A percentile compares a stretch with the other conserved stretches of the same genome.
These are phyloP conservation scores for Prinsepia uniflora DNA, from an alignment of 306 rosid species.

Conservation along the genomic window DNA sequence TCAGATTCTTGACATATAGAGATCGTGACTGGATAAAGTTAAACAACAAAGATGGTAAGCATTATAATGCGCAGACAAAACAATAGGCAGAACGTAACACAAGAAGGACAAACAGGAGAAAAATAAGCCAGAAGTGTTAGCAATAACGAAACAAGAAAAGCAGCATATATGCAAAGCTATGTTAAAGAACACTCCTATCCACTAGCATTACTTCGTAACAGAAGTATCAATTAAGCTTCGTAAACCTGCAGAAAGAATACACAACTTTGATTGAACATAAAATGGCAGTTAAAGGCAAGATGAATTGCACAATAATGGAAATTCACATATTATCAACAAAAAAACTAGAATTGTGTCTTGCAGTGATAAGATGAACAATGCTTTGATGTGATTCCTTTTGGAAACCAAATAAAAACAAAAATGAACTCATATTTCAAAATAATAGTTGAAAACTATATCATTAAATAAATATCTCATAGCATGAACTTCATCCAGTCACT, in stretches of 20 bases:
- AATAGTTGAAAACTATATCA: neutral
- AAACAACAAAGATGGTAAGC: conserved; percentile 11
- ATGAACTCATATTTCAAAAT: neutral
- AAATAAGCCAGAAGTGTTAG: neutral
- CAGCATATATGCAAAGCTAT: neutral
- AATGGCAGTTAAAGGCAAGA: neutral
- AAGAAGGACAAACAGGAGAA: no score
- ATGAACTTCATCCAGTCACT: no score
- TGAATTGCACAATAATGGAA: neutral
- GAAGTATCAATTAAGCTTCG: conserved; percentile 1
- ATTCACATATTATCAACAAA: neutral
- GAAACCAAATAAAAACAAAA: neutral
- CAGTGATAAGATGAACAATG: neutral
- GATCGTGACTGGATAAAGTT: conserved; percentile 64
- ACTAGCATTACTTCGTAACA: neutral
- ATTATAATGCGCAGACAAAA: neutral
- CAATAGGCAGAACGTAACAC: neutral
- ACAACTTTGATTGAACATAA: neutral
- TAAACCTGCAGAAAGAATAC: no score
- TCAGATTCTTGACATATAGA: conserved; percentile 90
- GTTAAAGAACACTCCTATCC: neutral
- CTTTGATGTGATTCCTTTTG: neutral
- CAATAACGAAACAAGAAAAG: neutral
- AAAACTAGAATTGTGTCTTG: neutral
- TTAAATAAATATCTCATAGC: neutral